Evolutionary conservation across 768 basidiomycete genomes (phyloP).

Genomic region (Russula sp.): DNA sequence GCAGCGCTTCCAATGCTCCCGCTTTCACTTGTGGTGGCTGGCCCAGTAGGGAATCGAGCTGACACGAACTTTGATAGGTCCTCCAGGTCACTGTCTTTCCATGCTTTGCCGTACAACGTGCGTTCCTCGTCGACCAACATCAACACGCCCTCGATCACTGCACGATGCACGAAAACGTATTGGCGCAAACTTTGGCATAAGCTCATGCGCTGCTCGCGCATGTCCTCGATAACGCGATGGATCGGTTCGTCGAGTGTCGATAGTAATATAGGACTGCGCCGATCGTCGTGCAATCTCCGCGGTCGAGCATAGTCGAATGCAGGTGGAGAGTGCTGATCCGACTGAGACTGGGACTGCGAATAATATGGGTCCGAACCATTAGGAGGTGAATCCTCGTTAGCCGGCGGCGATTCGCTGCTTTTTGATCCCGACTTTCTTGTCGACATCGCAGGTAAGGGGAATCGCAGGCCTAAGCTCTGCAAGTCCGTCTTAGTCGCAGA

Average conservation of each 20-base stretch:
- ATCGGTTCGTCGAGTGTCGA: conserved; percentile 72
- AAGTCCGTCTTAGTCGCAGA: conserved; percentile 9
- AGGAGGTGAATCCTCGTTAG: conserved; percentile 13
- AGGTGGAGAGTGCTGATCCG: conserved; percentile 17
- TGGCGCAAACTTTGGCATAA: conserved; percentile 91
- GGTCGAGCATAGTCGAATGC: conserved; percentile 58
- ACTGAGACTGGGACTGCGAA: conserved; percentile 16
- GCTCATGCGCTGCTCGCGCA: conserved; percentile 96
- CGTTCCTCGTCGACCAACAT: conserved; percentile 70
- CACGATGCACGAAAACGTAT: conserved; percentile 90
- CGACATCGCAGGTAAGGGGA: background rate
- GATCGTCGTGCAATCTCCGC: conserved; percentile 46
- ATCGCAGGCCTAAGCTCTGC: conserved; percentile 4
- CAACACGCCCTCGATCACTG: conserved; percentile 74
- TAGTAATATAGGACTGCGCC: conserved; percentile 49
- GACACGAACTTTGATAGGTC: conserved; percentile 25
- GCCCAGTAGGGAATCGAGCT: conserved; percentile 11
- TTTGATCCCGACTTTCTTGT: conserved; percentile 2
- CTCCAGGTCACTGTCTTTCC: conserved; percentile 20
- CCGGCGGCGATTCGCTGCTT: conserved; percentile 11
- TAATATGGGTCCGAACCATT: conserved; percentile 12
- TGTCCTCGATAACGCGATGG: conserved; percentile 78
- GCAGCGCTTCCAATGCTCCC: conserved; percentile 4
- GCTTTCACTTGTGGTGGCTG: conserved; percentile 9
- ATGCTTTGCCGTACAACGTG: conserved; percentile 32